These are phyloP conservation scores for Calonectria pseudoturangicola DNA, from an alignment of 2,329 filamentous ascomycete genomes.

Conservation along the genomic window DNA sequence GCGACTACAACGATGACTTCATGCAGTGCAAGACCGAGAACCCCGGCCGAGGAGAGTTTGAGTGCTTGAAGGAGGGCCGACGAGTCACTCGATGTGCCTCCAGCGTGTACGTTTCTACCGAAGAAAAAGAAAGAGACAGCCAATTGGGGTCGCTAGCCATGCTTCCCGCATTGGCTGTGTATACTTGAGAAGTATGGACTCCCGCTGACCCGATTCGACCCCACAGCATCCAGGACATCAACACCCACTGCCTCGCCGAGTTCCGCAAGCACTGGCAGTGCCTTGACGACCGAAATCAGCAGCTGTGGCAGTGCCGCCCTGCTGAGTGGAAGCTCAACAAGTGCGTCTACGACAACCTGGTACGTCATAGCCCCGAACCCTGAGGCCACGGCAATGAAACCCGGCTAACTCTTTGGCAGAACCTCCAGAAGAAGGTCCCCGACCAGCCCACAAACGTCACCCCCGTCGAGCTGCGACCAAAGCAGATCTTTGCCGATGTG, in stretches of 20 bases:
- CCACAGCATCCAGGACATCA: slow-evolving; percentile 91
- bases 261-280: slow-evolving; percentile 97
- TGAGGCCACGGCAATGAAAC: too few relatives aligned
- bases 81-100: slow-evolving; percentile 97
- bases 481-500: slow-evolving; percentile 77
- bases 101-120: slow-evolving; percentile 84
- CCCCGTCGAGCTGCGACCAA: slow-evolving; percentile 83
- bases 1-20: slow-evolving; percentile 97
- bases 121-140: neutral
- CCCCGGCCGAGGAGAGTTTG: slow-evolving; percentile 91
- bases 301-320: slow-evolving; percentile 95
- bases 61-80: slow-evolving; percentile 96
- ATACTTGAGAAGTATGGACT: slow-evolving; percentile 4
- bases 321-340: slow-evolving; percentile 93
- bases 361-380: slow-evolving; percentile 67
- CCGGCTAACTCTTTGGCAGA: slow-evolving; percentile 67
- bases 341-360: slow-evolving; percentile 97
- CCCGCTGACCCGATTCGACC: slow-evolving; percentile 44
- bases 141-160: neutral
- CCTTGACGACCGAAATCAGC: slow-evolving; percentile 97
- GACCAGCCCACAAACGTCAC: slow-evolving; percentile 81
- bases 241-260: slow-evolving; percentile 92
- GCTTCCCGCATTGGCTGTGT: neutral
- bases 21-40: slow-evolving; percentile 99
- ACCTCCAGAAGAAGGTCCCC: slow-evolving; percentile 87